Conservation (phyloP, 2,329 filamentous ascomycete species). For the Sphaceloma murrayae region DNA sequence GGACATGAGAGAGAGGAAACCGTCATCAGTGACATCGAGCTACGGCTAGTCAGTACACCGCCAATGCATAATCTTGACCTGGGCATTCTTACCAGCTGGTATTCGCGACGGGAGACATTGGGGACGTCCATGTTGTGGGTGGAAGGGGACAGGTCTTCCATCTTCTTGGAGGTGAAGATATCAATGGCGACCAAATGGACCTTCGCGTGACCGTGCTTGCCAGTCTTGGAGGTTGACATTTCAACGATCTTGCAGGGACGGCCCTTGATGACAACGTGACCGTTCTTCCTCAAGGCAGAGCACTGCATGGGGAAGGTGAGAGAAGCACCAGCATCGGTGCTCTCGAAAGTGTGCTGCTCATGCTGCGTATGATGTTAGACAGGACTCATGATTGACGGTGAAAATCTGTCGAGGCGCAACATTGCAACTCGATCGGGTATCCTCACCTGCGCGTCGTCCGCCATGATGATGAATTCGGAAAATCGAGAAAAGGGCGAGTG, state of each 20-base stretch:
- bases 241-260: constrained; percentile 99
- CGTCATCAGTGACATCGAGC: constrained; percentile 90
- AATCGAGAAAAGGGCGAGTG: constrained; percentile 4
- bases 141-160: constrained; percentile 96
- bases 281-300: constrained; percentile 99
- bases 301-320: constrained; percentile 96
- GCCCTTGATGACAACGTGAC: constrained; percentile 94
- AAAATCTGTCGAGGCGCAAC: constrained; percentile 17
- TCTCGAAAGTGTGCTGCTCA: constrained; percentile 66
- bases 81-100: constrained; percentile 91
- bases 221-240: constrained; percentile 99
- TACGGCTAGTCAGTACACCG: constrained; percentile 31
- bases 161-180: constrained; percentile 99
- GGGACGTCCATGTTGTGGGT: constrained; percentile 98
- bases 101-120: constrained; percentile 82
- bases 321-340: constrained; percentile 92
- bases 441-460: constrained; percentile 26
- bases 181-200: constrained; percentile 96
- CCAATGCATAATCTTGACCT: no score
- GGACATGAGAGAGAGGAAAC: constrained; percentile 87
- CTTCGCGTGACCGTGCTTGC: constrained; percentile 99
- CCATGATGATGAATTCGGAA: constrained; percentile 21
- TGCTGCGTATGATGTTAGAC: constrained; percentile 32
- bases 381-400: not conserved
- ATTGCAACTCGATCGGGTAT: not conserved